Conservation (phyloP, 2,329 filamentous ascomycete species). For the Didymella pinodella region DNA sequence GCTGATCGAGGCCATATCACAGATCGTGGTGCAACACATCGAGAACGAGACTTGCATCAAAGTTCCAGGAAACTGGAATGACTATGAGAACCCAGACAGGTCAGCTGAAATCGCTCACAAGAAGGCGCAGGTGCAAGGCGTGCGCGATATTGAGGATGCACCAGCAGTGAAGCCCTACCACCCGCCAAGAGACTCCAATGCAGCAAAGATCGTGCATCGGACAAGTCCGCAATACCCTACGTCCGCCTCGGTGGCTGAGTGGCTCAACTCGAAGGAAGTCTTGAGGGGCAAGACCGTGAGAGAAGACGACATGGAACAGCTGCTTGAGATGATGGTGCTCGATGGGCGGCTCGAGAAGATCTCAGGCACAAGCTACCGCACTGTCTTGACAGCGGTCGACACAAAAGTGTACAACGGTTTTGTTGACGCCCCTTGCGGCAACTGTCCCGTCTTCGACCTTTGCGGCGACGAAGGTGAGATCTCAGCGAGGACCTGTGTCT, state of each 20-base stretch:
- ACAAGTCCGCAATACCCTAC: conserved; percentile 84
- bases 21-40: conserved; percentile 76
- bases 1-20: conserved; percentile 80
- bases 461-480: conserved; percentile 92
- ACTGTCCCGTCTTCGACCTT: conserved; percentile 90
- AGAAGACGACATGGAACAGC: conserved; percentile 80
- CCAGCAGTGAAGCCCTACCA: conserved; percentile 37
- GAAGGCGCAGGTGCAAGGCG: conserved; percentile 46
- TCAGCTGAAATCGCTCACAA: conserved; percentile 45
- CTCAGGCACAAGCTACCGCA: conserved; percentile 60
- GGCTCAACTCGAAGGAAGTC: conserved; percentile 73
- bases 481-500: conserved; percentile 87
- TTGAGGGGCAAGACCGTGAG: conserved; percentile 70
- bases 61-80: conserved; percentile 54
- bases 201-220: conserved; percentile 56
- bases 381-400: conserved; percentile 50
- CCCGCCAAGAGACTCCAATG: conserved; percentile 33
- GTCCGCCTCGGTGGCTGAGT: conserved; percentile 76
- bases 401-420: conserved; percentile 73
- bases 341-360: conserved; percentile 81
- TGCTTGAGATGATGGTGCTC: conserved; percentile 87
- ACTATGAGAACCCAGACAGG: conserved; percentile 50
- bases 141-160: conserved; percentile 47
- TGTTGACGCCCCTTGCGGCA: conserved; percentile 88
- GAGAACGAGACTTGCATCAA: conserved; percentile 75